A percentile compares a stretch with the other conserved stretches of the same genome.
Evolutionary conservation across 140 eudicot genomes (phyloP).

Genomic region (Erigeron philadelphicus): DNA sequence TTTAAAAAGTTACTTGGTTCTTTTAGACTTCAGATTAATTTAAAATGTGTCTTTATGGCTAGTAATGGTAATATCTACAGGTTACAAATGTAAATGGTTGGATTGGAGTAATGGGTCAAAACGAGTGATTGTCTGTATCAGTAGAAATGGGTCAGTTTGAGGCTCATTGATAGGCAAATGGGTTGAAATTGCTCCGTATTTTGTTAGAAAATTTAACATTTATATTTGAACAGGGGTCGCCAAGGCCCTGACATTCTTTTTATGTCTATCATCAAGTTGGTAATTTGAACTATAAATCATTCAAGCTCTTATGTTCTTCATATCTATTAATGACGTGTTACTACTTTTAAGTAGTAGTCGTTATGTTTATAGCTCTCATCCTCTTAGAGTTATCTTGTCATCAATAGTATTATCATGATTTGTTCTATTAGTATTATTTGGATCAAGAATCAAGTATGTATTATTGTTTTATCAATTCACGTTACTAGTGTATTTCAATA

Average conservation of each 20-base stretch:
- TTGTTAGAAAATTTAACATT: constrained; percentile 20
- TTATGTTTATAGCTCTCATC: constrained; percentile 19
- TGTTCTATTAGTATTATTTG: neutral
- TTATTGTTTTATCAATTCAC: neutral
- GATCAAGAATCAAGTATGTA: neutral
- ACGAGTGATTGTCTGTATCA: neutral
- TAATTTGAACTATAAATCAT: neutral
- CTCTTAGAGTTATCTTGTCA: constrained; percentile 8
- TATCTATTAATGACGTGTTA: neutral
- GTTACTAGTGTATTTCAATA: constrained; percentile 2
- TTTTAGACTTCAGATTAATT: constrained; percentile 1
- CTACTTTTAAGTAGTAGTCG: constrained; percentile 2
- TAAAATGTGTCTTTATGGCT: neutral
- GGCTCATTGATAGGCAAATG: neutral
- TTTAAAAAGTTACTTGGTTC: neutral
- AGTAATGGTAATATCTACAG: neutral
- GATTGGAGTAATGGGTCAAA: neutral
- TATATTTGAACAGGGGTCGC: neutral
- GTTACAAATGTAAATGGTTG: neutral
- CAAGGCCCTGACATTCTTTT: neutral
- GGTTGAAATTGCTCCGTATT: constrained; percentile 1
- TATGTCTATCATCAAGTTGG: neutral
- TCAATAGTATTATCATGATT: constrained; percentile 3
- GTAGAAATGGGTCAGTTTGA: neutral
- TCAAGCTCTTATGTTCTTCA: neutral